Evolutionary conservation across 139 green algal genomes (phyloP).

Genomic region (Ostreobium quekettii): DNA sequence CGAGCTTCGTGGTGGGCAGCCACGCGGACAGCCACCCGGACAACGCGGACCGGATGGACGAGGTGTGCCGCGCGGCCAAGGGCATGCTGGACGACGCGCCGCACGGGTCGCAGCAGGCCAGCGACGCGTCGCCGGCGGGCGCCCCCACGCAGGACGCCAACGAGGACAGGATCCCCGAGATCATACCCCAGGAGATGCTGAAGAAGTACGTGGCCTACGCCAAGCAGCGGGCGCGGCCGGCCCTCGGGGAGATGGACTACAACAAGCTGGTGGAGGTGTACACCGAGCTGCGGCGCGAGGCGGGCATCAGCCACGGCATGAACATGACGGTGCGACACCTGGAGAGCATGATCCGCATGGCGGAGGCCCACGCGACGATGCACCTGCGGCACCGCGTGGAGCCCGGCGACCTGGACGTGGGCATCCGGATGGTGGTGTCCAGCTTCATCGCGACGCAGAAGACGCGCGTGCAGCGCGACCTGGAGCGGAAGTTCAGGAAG

Average conservation of each 20-base stretch:
- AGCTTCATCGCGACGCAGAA: constrained; percentile 96
- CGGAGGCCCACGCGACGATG: constrained; percentile 89
- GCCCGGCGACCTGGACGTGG: constrained; percentile 71
- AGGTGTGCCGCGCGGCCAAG: constrained; percentile 6
- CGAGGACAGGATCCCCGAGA: constrained; percentile 48
- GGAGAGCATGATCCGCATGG: constrained; percentile 96
- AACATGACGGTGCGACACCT: constrained; percentile 95
- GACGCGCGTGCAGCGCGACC: constrained; percentile 77
- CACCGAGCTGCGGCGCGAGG: constrained; percentile 61
- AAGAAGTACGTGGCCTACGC: constrained; percentile 97
- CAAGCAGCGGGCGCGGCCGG: constrained; percentile 65
- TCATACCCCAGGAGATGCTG: constrained; percentile 81
- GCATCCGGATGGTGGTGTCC: constrained; percentile 80
- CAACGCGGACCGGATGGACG: constrained; percentile 8
- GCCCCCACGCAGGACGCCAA: not conserved
- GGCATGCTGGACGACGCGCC: constrained; percentile 16
- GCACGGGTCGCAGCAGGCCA: constrained; percentile 8
- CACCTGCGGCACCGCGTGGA: constrained; percentile 85
- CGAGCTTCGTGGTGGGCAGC: constrained; percentile 83
- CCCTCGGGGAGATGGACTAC: constrained; percentile 51
- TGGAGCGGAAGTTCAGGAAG: constrained; percentile 66
- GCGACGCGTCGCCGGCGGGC: not conserved
- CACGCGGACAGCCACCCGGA: constrained; percentile 76
- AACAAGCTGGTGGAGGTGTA: constrained; percentile 81
- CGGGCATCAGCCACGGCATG: constrained; percentile 76